phyloP scores from a whole-genome alignment of 257 asterid species.

The Hygrophila difformis region DNA sequence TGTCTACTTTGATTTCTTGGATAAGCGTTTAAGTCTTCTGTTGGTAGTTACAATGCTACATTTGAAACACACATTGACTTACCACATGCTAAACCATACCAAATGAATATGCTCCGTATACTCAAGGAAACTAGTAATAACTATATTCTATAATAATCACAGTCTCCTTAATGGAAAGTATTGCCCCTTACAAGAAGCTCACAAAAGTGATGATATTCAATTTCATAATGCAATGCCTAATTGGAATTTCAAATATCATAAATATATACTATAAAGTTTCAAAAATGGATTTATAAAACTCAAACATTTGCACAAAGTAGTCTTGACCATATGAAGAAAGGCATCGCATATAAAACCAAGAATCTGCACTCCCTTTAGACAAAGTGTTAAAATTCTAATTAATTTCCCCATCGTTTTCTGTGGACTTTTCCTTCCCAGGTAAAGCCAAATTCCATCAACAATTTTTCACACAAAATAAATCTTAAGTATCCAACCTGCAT shows the following conservation, averaged over 20 bases:
- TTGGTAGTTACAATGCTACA: too few species aligned
- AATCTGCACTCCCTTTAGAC: conserved; percentile 8
- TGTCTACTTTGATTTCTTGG: too few species aligned
- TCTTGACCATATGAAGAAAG: conserved; percentile 13
- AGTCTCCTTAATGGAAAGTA: conserved; percentile 10
- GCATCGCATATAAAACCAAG: neutral
- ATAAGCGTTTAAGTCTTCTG: too few species aligned
- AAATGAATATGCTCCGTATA: neutral
- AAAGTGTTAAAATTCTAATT: neutral
- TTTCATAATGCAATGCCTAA: too few species aligned
- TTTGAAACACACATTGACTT: too few species aligned
- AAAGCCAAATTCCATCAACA: neutral
- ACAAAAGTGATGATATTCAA: too few species aligned
- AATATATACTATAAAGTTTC: too few species aligned
- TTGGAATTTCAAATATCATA: too few species aligned
- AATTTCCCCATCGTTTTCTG: neutral
- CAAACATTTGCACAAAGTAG: conserved; percentile 10
- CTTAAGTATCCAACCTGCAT: neutral
- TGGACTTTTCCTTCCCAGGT: conserved; percentile 17
- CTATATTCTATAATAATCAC: conserved; percentile 4
- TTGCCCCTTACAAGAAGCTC: conserved; percentile 3
- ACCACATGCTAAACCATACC: too few species aligned
- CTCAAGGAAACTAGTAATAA: neutral
- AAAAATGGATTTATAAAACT: conserved; percentile 9
- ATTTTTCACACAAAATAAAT: neutral